Base-by-base conservation (phyloP, 2,329 filamentous ascomycete species). In the Fulvia fulva region DNA sequence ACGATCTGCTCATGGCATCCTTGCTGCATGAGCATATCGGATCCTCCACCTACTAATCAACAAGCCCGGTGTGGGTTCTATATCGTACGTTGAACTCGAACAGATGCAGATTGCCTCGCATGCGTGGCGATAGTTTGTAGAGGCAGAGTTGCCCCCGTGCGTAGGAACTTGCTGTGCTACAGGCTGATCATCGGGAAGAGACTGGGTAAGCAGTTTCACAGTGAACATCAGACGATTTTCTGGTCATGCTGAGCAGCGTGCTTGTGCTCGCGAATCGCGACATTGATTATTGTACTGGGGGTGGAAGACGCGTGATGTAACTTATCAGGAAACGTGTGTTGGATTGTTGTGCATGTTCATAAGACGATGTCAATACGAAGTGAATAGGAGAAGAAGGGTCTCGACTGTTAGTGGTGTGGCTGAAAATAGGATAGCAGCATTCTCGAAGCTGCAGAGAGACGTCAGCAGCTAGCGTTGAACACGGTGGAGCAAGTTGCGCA, bases 201-300 rank as follows among this genome's bases (percentile, higher is more conserved):
- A 25, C 21, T 46, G 5, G 44, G 44, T 46, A 46, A 46, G 44
- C 44, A 46, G 8, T 1, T 25, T 46, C 16, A 26, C 44, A 47
- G 44, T n/a, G n/a, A 47, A 47, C 44, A 47, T 47, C 44, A 47
- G 25, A 47, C 44, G 44, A 47, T 47, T 47, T 32, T 25, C 44
- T 47, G 44, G 22, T 47, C 44, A 47, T 26, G 22, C 21, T 26
- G 44, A 47, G 22, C 44, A 26, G 5, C 8, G 44, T 8, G 25
- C 44, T 47, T 5, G 44, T 23, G 37, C n/a, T 19, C 3, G 5
- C 16, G 8, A 19, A 5, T 32, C 4, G 8, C 28, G 8, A 1
- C 4, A 32, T 32, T 12, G 4, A n/a, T n/a, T n/a, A n/a, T n/a
- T 12, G 28, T 32, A 9, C 28, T 32, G 12, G 28, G 28, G 8